Evolutionary conservation across 129 eudicot genomes (phyloP).

Genomic region (Scalesia atractyloides): DNA sequence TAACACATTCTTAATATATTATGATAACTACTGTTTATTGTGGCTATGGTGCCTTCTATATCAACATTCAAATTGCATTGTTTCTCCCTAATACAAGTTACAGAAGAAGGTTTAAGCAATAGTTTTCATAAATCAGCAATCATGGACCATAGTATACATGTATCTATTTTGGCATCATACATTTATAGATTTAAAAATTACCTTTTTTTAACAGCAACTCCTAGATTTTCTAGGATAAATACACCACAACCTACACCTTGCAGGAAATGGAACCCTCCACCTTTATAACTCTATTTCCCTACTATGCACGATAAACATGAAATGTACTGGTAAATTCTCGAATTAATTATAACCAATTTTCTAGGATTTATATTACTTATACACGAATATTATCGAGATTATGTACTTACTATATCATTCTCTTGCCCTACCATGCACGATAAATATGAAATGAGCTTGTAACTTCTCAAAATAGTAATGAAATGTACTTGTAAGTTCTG

Average conservation of each 20-base stretch:
- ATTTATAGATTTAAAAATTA: neutral
- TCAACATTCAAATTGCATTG: neutral
- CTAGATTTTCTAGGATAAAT: too few species aligned
- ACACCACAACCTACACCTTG: too few species aligned
- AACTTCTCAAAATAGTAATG: neutral
- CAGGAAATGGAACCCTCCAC: too few species aligned
- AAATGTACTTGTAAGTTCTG: neutral
- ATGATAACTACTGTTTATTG: slow-evolving; percentile 1
- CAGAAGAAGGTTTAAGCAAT: slow-evolving; percentile 1
- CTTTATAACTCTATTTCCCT: too few species aligned
- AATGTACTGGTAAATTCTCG: too few species aligned
- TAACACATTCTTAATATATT: neutral
- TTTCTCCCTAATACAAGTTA: slow-evolving; percentile 18
- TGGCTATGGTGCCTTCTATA: slow-evolving; percentile 11
- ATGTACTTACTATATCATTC: slow-evolving; percentile 4
- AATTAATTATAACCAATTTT: too few species aligned
- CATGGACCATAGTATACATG: neutral
- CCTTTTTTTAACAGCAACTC: neutral
- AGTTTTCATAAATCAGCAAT: slow-evolving; percentile 14
- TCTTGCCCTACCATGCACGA: slow-evolving; percentile 14
- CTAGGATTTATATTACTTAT: slow-evolving; percentile 14
- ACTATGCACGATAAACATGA: too few species aligned
- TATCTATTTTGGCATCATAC: neutral
- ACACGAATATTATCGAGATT: neutral
- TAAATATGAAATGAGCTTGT: neutral